Percentiles rank a stretch among this genome's conserved stretches.
Conservation (phyloP, 495 filamentous ascomycete genomes). For the Penicillium pulvis region DNA sequence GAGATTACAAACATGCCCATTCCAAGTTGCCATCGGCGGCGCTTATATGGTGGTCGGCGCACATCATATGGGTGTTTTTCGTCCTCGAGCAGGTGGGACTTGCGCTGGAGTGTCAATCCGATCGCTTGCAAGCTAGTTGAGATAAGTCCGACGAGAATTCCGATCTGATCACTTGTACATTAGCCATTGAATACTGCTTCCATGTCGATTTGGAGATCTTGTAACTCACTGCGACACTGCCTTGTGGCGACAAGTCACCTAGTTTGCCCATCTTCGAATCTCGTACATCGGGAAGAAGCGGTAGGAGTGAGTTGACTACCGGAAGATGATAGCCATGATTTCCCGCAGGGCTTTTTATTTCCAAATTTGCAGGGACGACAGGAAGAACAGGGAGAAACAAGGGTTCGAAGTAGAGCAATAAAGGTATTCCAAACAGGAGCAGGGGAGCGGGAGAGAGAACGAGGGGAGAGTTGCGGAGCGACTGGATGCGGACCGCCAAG, state of each 20-base stretch:
- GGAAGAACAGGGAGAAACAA: slow-evolving; percentile 12
- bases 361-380: slow-evolving; percentile 11
- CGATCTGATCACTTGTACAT: slow-evolving; percentile 58
- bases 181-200: slow-evolving; percentile 10
- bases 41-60: slow-evolving; percentile 82
- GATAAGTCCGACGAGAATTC: slow-evolving; percentile 87
- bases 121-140: slow-evolving; percentile 94
- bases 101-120: slow-evolving; percentile 96
- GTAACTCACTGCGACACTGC: slow-evolving; percentile 77
- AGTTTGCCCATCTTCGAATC: slow-evolving; percentile 65
- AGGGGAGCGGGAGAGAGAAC: slow-evolving; percentile 6
- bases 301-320: slow-evolving; percentile 22
- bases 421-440: slow-evolving; percentile 2
- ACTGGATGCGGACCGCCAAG: slow-evolving; percentile 31
- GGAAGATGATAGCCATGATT: slow-evolving; percentile 30
- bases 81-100: slow-evolving; percentile 97
- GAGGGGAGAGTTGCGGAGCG: slow-evolving; percentile 15
- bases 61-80: slow-evolving; percentile 80
- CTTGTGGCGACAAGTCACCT: slow-evolving; percentile 80
- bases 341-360: slow-evolving; percentile 1
- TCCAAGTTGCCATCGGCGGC: slow-evolving; percentile 94
- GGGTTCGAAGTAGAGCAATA: slow-evolving; percentile 6
- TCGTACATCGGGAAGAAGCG: slow-evolving; percentile 32
- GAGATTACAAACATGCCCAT: slow-evolving; percentile 97
- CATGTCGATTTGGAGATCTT: neutral